Conservation (phyloP, 2,329 filamentous ascomycete species). For the Lithohypha guttulata region DNA sequence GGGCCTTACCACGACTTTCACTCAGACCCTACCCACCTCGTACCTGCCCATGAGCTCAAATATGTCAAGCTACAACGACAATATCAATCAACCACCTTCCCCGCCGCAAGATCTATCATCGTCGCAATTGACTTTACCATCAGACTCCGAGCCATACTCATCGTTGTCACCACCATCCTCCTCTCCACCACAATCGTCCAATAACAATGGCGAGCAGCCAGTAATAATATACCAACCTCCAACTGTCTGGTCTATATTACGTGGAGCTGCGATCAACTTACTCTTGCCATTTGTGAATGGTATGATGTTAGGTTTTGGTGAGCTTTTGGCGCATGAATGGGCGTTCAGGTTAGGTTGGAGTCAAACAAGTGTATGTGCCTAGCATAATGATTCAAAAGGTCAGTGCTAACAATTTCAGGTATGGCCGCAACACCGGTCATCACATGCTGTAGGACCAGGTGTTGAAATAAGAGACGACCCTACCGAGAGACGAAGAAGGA, state of each 20-base stretch:
- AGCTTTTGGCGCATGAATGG: slow-evolving; percentile 90
- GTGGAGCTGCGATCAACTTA: slow-evolving; percentile 91
- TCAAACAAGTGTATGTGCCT: slow-evolving; percentile 69
- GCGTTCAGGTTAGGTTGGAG: slow-evolving; percentile 91
- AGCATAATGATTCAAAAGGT: slow-evolving; percentile 23
- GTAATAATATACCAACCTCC: slow-evolving; percentile 83
- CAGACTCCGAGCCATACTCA: slow-evolving; percentile 40
- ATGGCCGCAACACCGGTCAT: slow-evolving; percentile 17
- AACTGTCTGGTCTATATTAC: slow-evolving; percentile 71
- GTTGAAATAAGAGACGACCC: slow-evolving; percentile 67
- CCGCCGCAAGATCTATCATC: slow-evolving; percentile 21
- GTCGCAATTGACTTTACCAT: slow-evolving; percentile 31
- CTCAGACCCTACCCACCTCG: neutral
- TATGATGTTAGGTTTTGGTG: slow-evolving; percentile 95
- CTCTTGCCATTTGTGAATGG: slow-evolving; percentile 92
- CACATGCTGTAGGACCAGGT: slow-evolving; percentile 63
- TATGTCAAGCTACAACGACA: slow-evolving; percentile 5
- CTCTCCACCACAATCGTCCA: slow-evolving; percentile 30
- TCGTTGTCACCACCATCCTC: slow-evolving; percentile 27
- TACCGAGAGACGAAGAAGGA: slow-evolving; percentile 41
- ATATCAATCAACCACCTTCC: slow-evolving; percentile 17
- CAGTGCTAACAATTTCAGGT: slow-evolving; percentile 14
- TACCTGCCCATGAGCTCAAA: neutral
- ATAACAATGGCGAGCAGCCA: slow-evolving; percentile 37
- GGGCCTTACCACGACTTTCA: too few species aligned